These are phyloP conservation scores for Coemansia brasiliensis DNA, from an alignment of 192 early-diverging fungal species.

Conservation along the genomic window DNA sequence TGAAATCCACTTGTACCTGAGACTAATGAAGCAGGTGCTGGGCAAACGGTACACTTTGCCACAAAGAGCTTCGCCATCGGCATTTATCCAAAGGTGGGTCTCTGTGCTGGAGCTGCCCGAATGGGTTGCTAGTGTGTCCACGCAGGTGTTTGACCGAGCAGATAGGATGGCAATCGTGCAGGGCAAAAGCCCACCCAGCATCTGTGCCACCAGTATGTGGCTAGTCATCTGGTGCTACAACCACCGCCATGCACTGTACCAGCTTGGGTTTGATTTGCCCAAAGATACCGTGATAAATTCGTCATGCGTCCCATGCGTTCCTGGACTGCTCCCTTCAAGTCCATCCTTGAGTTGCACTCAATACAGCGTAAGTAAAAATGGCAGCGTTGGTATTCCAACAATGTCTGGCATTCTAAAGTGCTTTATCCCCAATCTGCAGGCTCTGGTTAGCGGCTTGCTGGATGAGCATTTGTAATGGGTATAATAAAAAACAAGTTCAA, in stretches of 20 bases:
- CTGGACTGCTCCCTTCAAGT: conserved; percentile 15
- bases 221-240: conserved; percentile 63
- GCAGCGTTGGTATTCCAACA: conserved; percentile 62
- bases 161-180: conserved; percentile 61
- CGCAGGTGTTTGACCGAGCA: conserved; percentile 59
- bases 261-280: conserved; percentile 2
- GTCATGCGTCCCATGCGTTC: conserved; percentile 25
- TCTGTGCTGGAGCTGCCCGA: conserved; percentile 55
- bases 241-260: conserved; percentile 30
- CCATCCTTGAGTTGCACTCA: conserved; percentile 51
- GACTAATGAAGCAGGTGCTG: conserved; percentile 62
- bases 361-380: conserved; percentile 58
- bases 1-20: conserved; percentile 65
- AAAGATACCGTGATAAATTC: conserved; percentile 29
- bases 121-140: conserved; percentile 57
- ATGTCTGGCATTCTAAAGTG: conserved; percentile 60
- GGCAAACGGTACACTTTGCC: conserved; percentile 45
- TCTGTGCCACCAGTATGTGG: conserved; percentile 65
- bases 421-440: conserved; percentile 34
- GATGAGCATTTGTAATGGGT: conserved; percentile 15
- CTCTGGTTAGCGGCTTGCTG: conserved; percentile 25
- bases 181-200: conserved; percentile 64
- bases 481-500: neutral
- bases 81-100: conserved; percentile 60
- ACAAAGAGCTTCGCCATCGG: conserved; percentile 48